Evolutionary conservation across 495 filamentous ascomycete species (phyloP).

Genomic region (Tuber aestivum): DNA sequence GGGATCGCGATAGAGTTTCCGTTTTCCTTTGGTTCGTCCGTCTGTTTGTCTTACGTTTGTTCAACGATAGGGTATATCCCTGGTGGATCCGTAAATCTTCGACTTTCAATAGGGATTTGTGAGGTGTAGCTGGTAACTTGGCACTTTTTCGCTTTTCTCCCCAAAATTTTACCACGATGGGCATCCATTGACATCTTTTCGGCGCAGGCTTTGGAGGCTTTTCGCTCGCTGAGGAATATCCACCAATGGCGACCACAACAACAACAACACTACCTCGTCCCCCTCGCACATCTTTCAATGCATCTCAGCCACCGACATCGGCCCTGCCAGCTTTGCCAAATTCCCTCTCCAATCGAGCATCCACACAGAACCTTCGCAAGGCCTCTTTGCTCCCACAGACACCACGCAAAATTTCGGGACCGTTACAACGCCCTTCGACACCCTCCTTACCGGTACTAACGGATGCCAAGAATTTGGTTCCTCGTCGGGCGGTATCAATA

Average conservation of each 20-base stretch:
- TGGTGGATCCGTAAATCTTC: not conserved
- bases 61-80: not conserved
- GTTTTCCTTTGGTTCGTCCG: conserved; percentile 6
- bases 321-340: conserved; percentile 35
- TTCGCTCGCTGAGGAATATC: not conserved
- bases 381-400: conserved; percentile 32
- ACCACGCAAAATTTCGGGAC: conserved; percentile 22
- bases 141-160: conserved; percentile 19
- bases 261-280: conserved; percentile 40
- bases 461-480: conserved; percentile 14
- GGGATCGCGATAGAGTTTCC: conserved; percentile 20
- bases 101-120: conserved; percentile 19
- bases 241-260: conserved; percentile 32
- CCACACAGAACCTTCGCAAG: conserved; percentile 34
- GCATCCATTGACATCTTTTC: conserved; percentile 12
- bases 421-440: conserved; percentile 31
- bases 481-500: conserved; percentile 37
- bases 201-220: conserved; percentile 12
- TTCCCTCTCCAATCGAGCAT: conserved; percentile 26
- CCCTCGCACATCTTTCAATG: conserved; percentile 33
- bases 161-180: not conserved
- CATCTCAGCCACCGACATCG: conserved; percentile 31
- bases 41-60: not conserved
- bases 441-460: conserved; percentile 27
- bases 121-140: conserved; percentile 23